Evolutionary conservation across 495 filamentous ascomycete genomes (phyloP).

Genomic region (Aspergillus affinis): DNA sequence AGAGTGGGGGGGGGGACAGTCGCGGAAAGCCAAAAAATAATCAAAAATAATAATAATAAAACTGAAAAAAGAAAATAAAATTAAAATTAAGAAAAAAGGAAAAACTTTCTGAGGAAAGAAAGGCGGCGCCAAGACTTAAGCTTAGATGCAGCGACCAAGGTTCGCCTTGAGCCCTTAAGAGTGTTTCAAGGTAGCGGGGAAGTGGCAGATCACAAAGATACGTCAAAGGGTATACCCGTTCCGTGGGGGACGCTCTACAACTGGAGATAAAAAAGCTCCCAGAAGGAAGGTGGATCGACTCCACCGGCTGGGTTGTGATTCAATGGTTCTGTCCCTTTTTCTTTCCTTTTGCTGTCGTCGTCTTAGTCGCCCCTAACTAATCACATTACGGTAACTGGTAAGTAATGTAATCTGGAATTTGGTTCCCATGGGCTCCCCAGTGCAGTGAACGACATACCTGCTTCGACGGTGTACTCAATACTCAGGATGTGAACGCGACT

Average conservation of each 20-base stretch:
- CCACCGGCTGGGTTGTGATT: slow-evolving; percentile 16
- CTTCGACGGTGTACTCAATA: neutral
- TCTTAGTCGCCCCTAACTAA: neutral
- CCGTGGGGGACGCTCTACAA: slow-evolving; percentile 25
- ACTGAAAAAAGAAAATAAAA: slow-evolving; percentile 16
- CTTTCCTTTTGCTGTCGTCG: slow-evolving; percentile 7
- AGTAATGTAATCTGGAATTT: slow-evolving; percentile 4
- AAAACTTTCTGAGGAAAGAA: slow-evolving; percentile 13
- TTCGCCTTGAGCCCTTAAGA: slow-evolving; percentile 31
- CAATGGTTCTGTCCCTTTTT: slow-evolving; percentile 13
- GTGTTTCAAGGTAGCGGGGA: slow-evolving; percentile 45
- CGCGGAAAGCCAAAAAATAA: slow-evolving; percentile 3
- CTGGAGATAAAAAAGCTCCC: slow-evolving; percentile 17
- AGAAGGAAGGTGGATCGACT: slow-evolving; percentile 16
- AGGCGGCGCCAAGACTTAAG: slow-evolving; percentile 36
- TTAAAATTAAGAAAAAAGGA: neutral
- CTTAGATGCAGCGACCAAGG: slow-evolving; percentile 39
- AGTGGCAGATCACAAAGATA: slow-evolving; percentile 38
- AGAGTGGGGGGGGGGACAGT: slow-evolving; percentile 3
- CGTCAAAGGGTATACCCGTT: slow-evolving; percentile 43
- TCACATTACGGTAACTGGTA: slow-evolving; percentile 2
- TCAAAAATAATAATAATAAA: slow-evolving; percentile 16
- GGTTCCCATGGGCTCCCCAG: neutral
- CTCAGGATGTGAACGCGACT: too few relatives aligned
- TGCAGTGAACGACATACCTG: neutral